Evolutionary conservation across 345 rosid species (phyloP).

Genomic region (Trapa bicornis): DNA sequence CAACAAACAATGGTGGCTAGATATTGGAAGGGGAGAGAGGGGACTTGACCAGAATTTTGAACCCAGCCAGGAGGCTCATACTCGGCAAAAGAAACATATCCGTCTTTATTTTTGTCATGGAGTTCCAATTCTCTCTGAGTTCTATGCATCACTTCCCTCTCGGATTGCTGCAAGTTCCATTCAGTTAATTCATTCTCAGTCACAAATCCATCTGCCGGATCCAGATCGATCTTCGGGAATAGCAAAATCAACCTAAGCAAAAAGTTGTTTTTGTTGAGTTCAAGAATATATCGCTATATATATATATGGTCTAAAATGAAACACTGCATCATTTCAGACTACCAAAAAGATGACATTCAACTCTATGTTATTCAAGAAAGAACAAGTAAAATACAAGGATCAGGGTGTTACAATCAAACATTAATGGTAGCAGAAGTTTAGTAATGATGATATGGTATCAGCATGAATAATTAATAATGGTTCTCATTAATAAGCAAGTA

Average conservation of each 20-base stretch:
- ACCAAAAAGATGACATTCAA: neutral
- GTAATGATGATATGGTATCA: too few species aligned
- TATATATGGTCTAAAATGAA: neutral
- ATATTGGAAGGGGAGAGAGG: neutral
- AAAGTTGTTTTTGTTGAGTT: neutral
- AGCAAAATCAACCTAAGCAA: conserved; percentile 58
- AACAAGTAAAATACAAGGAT: neutral
- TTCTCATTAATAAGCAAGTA: neutral
- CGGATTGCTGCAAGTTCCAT: conserved; percentile 76
- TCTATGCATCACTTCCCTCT: conserved; percentile 64
- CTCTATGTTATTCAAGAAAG: neutral
- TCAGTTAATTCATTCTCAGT: conserved; percentile 68
- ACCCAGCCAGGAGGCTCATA: conserved; percentile 94
- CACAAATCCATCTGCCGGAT: conserved; percentile 65
- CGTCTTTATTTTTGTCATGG: conserved; percentile 87
- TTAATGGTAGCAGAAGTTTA: neutral
- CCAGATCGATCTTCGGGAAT: conserved; percentile 86
- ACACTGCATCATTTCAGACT: neutral
- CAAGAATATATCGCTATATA: neutral
- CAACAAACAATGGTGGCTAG: neutral
- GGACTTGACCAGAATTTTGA: conserved; percentile 40
- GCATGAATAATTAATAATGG: too few species aligned
- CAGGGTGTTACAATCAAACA: neutral
- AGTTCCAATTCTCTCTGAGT: conserved; percentile 78
- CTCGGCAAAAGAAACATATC: conserved; percentile 61